phyloP scores from a whole-genome alignment of 306 rosid species.

The Castanea mollissima region DNA sequence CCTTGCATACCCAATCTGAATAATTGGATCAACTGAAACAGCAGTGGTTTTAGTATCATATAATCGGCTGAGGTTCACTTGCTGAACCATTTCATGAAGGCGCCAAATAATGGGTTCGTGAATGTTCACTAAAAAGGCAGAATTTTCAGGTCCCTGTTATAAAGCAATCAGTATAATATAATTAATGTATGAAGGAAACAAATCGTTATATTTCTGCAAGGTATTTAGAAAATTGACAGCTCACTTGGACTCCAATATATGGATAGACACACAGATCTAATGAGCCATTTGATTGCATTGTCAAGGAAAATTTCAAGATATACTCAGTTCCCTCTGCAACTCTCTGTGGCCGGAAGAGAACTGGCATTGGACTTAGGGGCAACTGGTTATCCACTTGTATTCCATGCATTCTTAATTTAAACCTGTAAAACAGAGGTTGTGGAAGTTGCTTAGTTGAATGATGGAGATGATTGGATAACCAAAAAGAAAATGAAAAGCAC shows the following conservation, averaged over 20 bases:
- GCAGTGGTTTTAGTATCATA: slow-evolving; percentile 77
- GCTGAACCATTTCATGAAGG: slow-evolving; percentile 93
- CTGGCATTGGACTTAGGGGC: slow-evolving; percentile 95
- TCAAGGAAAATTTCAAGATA: slow-evolving; percentile 81
- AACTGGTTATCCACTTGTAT: slow-evolving; percentile 93
- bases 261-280: slow-evolving; percentile 89
- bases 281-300: slow-evolving; percentile 87
- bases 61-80: slow-evolving; percentile 75
- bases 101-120: slow-evolving; percentile 99
- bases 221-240: slow-evolving; percentile 23
- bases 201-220: not conserved
- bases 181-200: slow-evolving; percentile 11
- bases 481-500: not conserved
- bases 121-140: slow-evolving; percentile 77
- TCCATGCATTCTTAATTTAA: slow-evolving; percentile 83
- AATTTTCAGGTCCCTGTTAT: slow-evolving; percentile 80
- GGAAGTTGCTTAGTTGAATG: slow-evolving; percentile 25
- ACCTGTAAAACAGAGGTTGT: slow-evolving; percentile 46
- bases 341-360: slow-evolving; percentile 92
- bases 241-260: slow-evolving; percentile 86
- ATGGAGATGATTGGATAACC: slow-evolving; percentile 6
- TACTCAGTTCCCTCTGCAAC: slow-evolving; percentile 67
- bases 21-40: slow-evolving; percentile 86
- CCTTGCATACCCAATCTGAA: slow-evolving; percentile 76
- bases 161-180: slow-evolving; percentile 20